These are phyloP conservation scores for Yamadazyma diddensiae DNA, from an alignment of 1,139 yeast species.

Conservation along the genomic window DNA sequence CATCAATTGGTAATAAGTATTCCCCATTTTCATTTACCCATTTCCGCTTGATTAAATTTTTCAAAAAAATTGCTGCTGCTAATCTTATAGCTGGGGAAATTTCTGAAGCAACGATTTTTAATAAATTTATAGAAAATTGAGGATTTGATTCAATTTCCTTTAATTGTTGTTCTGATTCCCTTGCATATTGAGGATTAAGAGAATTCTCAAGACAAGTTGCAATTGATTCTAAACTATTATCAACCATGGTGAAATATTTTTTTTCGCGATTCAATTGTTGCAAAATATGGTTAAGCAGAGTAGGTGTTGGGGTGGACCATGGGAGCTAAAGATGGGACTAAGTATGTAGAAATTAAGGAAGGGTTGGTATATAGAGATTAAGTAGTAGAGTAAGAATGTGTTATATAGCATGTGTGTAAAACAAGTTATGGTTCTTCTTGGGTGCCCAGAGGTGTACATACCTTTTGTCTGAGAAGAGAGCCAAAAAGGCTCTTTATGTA, in stretches of 20 bases:
- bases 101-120: conserved; percentile 74
- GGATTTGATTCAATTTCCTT: conserved; percentile 59
- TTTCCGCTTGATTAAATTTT: conserved; percentile 76
- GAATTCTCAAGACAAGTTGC: conserved; percentile 49
- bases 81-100: conserved; percentile 60
- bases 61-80: conserved; percentile 89
- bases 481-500: too few species aligned
- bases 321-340: too few species aligned
- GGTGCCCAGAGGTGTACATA: too few species aligned
- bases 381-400: too few species aligned
- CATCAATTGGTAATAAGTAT: conserved; percentile 58
- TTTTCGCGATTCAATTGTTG: background rate
- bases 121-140: conserved; percentile 72
- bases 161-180: conserved; percentile 58
- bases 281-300: background rate
- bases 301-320: too few species aligned
- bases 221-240: conserved; percentile 40
- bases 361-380: too few species aligned
- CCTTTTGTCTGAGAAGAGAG: too few species aligned
- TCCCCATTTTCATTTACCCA: conserved; percentile 93
- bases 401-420: too few species aligned
- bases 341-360: too few species aligned
- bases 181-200: conserved; percentile 50
- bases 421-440: too few species aligned
- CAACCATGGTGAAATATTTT: conserved; percentile 23